Base-by-base conservation (phyloP, 768 basidiomycete genomes). In the Sporobolomyces roseus region DNA sequence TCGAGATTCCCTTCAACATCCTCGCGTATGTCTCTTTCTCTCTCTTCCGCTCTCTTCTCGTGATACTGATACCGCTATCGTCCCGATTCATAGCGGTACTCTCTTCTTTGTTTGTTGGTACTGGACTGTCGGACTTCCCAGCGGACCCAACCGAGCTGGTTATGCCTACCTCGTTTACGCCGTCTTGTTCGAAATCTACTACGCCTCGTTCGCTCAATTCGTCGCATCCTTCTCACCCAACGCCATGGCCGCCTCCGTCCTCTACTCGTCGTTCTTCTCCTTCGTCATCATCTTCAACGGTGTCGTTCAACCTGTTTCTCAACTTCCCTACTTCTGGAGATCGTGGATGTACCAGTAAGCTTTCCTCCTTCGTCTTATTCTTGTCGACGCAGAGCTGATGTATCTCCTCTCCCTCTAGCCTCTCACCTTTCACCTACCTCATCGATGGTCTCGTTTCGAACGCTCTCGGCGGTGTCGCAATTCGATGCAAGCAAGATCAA, bases 71-170 rank as follows among this genome's bases (percentile, higher is more conserved):
- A 41, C 38, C 38, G 38, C 9, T 9, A 41, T 41, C 38, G 9
- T 8, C 10, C 48, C 23, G 9, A 7, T n/a, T 27, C 27, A 19
- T 53, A 65, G 64, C 38, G 65, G 65, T 29, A 19, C 55, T 32
- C 54, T 49, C 33, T 52, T 85, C 78, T 89, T 84, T 79, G 73
- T 86, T 60, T 84, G 83, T 72, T 88, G 87, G 87, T 88, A 83
- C 77, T 87, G 84, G 84, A 86, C 86, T 7, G 58, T 60, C 45
- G 45, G 30, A n/a, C 46, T 55, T 2, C 52, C 46, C 19, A 16
- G 27, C 17, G 67, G 32, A 2, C 79, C 77, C 2, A 80, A 81
- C 17, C 79, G 86, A 43, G 85, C 82, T 6, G 87, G 83, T n/a
- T 87, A 84, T 74, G 84, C 83, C 3, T 88, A 80, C 73, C 80